A percentile compares a stretch with the other conserved stretches of the same genome.
Evolutionary conservation across 495 filamentous ascomycete species (phyloP).

Genomic region (Podospora didyma): DNA sequence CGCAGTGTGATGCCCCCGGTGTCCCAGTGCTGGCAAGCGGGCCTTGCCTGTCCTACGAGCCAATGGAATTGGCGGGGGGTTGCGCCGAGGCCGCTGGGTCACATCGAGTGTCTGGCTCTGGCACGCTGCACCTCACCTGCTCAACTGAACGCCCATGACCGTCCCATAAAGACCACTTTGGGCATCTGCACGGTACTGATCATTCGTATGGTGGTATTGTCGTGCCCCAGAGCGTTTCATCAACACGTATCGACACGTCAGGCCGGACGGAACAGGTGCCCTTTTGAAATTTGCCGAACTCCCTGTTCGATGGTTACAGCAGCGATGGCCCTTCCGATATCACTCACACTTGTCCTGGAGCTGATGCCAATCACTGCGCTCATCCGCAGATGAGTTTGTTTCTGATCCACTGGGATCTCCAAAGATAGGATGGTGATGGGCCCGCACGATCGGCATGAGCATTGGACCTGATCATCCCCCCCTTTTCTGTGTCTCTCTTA

Average conservation of each 20-base stretch:
- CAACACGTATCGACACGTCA: not conserved
- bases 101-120: too few species aligned
- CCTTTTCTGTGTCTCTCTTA: too few species aligned
- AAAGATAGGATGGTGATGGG: not conserved
- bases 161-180: not conserved
- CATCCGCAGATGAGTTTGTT: too few species aligned
- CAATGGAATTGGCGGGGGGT: too few species aligned
- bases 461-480: not conserved
- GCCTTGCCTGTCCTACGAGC: too few species aligned
- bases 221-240: not conserved
- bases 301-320: not conserved
- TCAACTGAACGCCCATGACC: too few species aligned
- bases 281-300: not conserved
- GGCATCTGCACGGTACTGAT: not conserved
- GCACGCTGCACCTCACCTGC: too few species aligned
- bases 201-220: not conserved
- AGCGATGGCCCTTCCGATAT: not conserved
- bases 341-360: too few species aligned
- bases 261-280: not conserved
- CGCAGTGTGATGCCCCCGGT: too few species aligned
- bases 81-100: too few species aligned
- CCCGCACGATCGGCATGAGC: not conserved
- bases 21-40: too few species aligned
- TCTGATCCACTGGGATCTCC: not conserved
- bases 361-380: too few species aligned